Base-by-base conservation (phyloP, 352 stramenopile genomes). In the Elongisporangium senticosum region DNA sequence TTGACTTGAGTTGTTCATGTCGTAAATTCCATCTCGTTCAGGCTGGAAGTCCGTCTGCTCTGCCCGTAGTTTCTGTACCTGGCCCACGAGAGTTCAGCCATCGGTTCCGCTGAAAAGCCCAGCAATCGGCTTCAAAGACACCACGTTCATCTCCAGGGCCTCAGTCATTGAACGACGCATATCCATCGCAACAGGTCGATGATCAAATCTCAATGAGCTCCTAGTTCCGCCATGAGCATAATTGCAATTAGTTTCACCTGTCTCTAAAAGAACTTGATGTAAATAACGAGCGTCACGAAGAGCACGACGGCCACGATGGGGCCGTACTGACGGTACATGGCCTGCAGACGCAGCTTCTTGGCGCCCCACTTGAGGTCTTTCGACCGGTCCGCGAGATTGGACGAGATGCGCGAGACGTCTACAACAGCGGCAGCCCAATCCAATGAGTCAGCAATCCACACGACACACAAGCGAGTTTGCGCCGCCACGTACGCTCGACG, bases 301-400 rank as follows among this genome's bases (percentile, higher is more conserved):
- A 93, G 78, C 62, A 61, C 75, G 57, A 95, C 74, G 43, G 84
- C 86, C 26, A 82, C 86, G 56, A 95, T 87, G 8, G 86, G 86
- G 14, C 76, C 86, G 67, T 95, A 95, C 56, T 95, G 85, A 53
- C 84, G 83, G 72, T 95, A 95, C 52, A 95, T 90, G 20, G 86
- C 86, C 63, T 95, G 86, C 72, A 95, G 78, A 28, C 83, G 90
- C 55, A 97, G 77, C 68, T 97, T 96, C 74, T 98, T 98, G 51
- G 96, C 93, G 24, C 95, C 95, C 95, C 95, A 99, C 70, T 98
- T 98, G 61, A 98, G 97, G 49, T 98, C 96, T 65, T 98, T 98
- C 49, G 87, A 98, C 58, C 98, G 89, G 56, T 93, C 77, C 26
- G 87, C 82, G 56, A 98, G 72, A 64, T 93, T 96, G n/a, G 84